Base-by-base conservation (phyloP, 2,329 filamentous ascomycete genomes). In the Knufia petricola region DNA sequence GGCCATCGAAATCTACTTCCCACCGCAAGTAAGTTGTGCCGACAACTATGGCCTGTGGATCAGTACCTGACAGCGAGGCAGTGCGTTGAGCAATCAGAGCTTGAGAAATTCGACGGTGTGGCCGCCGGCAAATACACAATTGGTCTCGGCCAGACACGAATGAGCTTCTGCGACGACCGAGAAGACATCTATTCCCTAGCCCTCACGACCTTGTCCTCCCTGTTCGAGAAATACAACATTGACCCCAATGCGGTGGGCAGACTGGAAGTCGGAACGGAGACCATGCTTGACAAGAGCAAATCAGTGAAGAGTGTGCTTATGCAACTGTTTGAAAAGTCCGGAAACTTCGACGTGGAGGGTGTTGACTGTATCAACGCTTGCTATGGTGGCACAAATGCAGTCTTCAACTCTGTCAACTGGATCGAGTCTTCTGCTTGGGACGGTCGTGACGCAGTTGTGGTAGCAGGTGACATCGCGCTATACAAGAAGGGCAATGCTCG, bases 141-240 rank as follows among this genome's bases (percentile, higher is more conserved):
- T 71, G 86, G 86, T 67, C 82, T 92, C 50, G 86, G 86, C 62
- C 86, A 92, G 77, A 90, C 84, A 65, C 87, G 85, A 73, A 92
- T 92, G 86, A 83, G 81, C 75, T 92, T 92, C 72, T 90, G 86
- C 67, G 86, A 92, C 69, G 86, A 92, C 64, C 81, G 85, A 64
- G 86, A 92, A 90, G 86, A 92, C 66, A 92, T 90, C 71, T 92
- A 92, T 77, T 92, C 86, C 36, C 78, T 92, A 64, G 76, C 84
- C 64, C 75, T 92, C 61, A 92, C 86, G 52, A 85, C 78, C 57
- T 77, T 82, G 57, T 84, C 85, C 59, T 84, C 81, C 64, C 81
- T 92, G 57, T 73, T 92, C 61, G 78, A 79, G 69, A 90, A 90
- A 69, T 89, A 90, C 77, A 80, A 82, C 62, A 81, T 92, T 69